Base-by-base conservation (phyloP, 306 rosid species). In the Malus domestica region DNA sequence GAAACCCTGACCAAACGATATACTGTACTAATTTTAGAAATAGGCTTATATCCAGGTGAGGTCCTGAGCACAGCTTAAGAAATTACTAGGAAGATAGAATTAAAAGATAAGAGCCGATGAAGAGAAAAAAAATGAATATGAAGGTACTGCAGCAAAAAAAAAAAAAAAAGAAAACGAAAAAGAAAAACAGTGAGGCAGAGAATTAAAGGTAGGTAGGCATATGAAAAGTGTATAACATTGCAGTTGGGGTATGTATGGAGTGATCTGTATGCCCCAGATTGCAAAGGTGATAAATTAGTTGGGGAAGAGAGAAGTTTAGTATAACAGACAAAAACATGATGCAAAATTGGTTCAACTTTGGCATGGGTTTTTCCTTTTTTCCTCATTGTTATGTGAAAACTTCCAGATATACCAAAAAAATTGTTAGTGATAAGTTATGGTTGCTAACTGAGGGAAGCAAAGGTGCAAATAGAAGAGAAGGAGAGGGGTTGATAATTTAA, bases 21-120 rank as follows among this genome's bases (percentile, higher is more conserved):
- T n/a, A 84, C 64, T 59, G 97, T 38, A 7, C 74, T 80, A 44
- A 92, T 76, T 78, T 76, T 80, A 62, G 91, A 89, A 68, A 91
- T 86, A 19, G 92, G 92, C 55, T 54, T 85, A 87, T 85, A 92
- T 71, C 92, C 96, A 76, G 96, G 95, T 29, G 96, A 90, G 67
- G 98, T 80, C 83, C 73, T 83, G 86, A 74, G 84, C 77, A 85
- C 27, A 83, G 75, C 70, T 52, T 58, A 52, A 83, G 57, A 76
- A 80, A 88, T 35, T 73, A 84, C 33, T 33, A 79, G 44, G 62
- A 85, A 60, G 59, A 15, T 46, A 46, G 78, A 33, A 80, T 42
- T 33, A 89, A 75, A 42, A 68, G 42, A 91, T 49, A 29, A 87
- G 83, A 81, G 74, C 73, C 62, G 85, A 83, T 76, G 79, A 80